Evolutionary conservation across 2,329 filamentous ascomycete species (phyloP), one percentile per base, ranked within the genome.

Genomic region (Colletotrichum melonis): DNA sequence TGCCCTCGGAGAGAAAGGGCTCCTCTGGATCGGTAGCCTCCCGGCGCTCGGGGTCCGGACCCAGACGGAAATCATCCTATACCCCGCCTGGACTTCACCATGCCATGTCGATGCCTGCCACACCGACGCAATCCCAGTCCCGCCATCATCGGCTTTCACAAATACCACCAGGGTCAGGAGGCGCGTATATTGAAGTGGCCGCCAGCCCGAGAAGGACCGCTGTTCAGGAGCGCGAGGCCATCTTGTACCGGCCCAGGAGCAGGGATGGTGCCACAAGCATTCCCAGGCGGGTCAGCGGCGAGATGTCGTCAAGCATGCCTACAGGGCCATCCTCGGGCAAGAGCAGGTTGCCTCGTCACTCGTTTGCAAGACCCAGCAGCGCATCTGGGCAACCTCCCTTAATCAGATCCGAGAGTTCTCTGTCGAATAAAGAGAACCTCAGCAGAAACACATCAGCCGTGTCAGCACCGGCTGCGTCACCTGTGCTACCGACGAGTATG

Each of bases 11-110:
- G 64, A 78, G 76, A 46, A 79, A 76, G 60, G 75, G 32, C 77
- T 80, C 58, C 79, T 80, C 62, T 76, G 80, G 54, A 75, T 77
- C 78, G 12, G 67, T 76, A 11, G 66, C 75, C 26, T 74, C 76
- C 9, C 68, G 38, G 38, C 82, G 84, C 46, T 78, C 81, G 4
- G 81, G 88, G 49, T 82, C 86, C 8, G 84, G 84, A 16, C 81
- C 84, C 1, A 82, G 88, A 28, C 85, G 88, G 32, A 88, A 87
- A 69, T 87, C 84, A 11, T 86, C 86, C 66, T 90, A 88, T 77
- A 90, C 88, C 2, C 88, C 89, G 1, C 88, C 89, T 0, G 84
- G 85, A n/a, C 79, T 89, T 2, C 87, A 88, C 55, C 79, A 86
- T 2, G 83, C 87, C 5, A 77, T 82, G 4, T 88, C 87, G 8